phyloP scores from a whole-genome alignment of 2,329 filamentous ascomycete species.

The Ascochyta viciae-villosae region DNA sequence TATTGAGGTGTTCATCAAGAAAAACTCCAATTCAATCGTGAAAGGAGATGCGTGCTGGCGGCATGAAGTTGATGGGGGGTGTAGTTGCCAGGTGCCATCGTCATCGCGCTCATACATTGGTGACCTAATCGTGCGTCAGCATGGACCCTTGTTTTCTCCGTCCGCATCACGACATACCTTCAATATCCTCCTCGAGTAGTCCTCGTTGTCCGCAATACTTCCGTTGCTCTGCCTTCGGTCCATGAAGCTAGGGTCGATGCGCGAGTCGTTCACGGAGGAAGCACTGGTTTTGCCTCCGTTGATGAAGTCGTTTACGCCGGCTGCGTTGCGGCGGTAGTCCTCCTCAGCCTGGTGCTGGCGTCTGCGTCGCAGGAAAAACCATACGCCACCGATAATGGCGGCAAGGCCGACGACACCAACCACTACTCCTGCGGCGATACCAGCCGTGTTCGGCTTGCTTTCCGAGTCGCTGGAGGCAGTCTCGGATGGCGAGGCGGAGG shows the following conservation, averaged over 20 bases:
- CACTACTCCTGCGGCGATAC: conserved; percentile 86
- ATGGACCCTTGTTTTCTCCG: conserved; percentile 1
- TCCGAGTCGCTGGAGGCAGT: conserved; percentile 19
- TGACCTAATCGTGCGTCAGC: conserved; percentile 39
- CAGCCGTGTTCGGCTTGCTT: conserved; percentile 70
- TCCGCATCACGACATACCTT: conserved; percentile 65
- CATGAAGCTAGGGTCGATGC: conserved; percentile 84
- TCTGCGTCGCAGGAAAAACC: conserved; percentile 78
- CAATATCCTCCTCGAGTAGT: conserved; percentile 94
- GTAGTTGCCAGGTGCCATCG: conserved; percentile 12
- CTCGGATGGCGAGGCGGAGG: conserved; percentile 53
- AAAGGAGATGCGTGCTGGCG: conserved; percentile 19
- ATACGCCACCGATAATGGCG: conserved; percentile 70
- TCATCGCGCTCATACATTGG: conserved; percentile 43
- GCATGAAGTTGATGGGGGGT: conserved; percentile 13
- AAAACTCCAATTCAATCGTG: conserved; percentile 18
- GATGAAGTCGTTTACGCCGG: conserved; percentile 76
- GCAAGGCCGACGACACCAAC: conserved; percentile 77
- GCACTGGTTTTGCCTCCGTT: conserved; percentile 68
- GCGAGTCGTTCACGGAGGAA: conserved; percentile 78
- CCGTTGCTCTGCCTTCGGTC: conserved; percentile 87
- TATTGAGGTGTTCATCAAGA: conserved; percentile 22
- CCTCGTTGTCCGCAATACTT: conserved; percentile 95
- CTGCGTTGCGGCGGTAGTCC: conserved; percentile 81
- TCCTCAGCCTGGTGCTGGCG: conserved; percentile 81